Percentiles rank a stretch among this genome's conserved stretches.
These are phyloP conservation scores for Blumeria hordei DNA, from an alignment of 2,329 filamentous ascomycete species.

Conservation along the genomic window DNA sequence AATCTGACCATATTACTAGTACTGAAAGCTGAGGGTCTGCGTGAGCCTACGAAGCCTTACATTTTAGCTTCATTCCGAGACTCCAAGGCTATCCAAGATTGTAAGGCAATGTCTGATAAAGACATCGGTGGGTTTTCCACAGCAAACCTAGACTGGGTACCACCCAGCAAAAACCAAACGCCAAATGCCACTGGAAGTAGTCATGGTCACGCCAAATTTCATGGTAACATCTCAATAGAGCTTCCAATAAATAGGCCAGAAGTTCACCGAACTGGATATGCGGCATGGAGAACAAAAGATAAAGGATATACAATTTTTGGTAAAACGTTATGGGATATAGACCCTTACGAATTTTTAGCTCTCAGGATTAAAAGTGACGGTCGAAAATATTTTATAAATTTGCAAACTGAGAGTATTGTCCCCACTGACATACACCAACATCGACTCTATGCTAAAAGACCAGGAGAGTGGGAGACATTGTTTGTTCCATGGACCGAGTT, in stretches of 20 bases:
- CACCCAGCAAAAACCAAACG: slow-evolving; percentile 7
- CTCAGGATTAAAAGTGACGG: slow-evolving; percentile 78
- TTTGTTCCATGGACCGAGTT: slow-evolving; percentile 79
- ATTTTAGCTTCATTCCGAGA: slow-evolving; percentile 38
- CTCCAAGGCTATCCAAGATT: slow-evolving; percentile 22
- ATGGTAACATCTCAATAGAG: slow-evolving; percentile 68
- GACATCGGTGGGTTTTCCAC: slow-evolving; percentile 73
- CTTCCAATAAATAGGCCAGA: slow-evolving; percentile 53
- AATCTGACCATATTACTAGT: slow-evolving; percentile 21
- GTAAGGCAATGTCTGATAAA: slow-evolving; percentile 65
- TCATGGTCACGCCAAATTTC: slow-evolving; percentile 49
- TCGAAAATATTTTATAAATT: slow-evolving; percentile 77
- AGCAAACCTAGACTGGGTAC: slow-evolving; percentile 34
- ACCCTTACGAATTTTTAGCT: slow-evolving; percentile 69
- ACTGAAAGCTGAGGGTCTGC: slow-evolving; percentile 43
- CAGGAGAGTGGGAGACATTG: slow-evolving; percentile 89
- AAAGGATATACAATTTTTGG: slow-evolving; percentile 63
- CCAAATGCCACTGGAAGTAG: slow-evolving; percentile 13
- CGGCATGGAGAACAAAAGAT: slow-evolving; percentile 70
- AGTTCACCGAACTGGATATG: slow-evolving; percentile 61
- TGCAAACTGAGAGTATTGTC: slow-evolving; percentile 84
- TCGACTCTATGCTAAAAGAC: slow-evolving; percentile 51
- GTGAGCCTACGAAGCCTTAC: slow-evolving; percentile 36
- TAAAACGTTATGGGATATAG: slow-evolving; percentile 65
- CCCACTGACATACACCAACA: slow-evolving; percentile 95